Conservation (phyloP, 1,139 yeast genomes). For the Geotrichum klebahnii region DNA sequence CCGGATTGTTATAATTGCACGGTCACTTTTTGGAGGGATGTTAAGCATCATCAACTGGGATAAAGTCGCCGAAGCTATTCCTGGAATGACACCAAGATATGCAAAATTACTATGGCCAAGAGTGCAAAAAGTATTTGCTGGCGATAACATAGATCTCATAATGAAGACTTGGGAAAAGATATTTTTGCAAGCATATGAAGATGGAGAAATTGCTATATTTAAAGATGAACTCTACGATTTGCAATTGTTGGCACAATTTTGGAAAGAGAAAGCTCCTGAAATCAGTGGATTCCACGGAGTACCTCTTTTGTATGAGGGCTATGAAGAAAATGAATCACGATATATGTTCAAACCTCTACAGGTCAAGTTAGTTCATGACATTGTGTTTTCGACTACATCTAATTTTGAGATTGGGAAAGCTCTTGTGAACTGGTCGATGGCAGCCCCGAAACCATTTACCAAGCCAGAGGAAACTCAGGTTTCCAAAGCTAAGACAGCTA, state of each 20-base stretch:
- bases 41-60: conserved; percentile 54
- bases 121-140: conserved; percentile 53
- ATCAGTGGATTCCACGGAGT: conserved; percentile 32
- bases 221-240: conserved; percentile 50
- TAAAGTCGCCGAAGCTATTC: conserved; percentile 46
- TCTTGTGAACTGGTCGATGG: conserved; percentile 21
- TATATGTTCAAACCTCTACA: conserved; percentile 12
- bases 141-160: conserved; percentile 50
- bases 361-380: conserved; percentile 25
- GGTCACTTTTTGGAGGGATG: conserved; percentile 48
- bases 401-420: conserved; percentile 18
- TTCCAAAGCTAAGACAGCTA: conserved; percentile 34
- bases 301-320: conserved; percentile 39
- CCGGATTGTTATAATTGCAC: conserved; percentile 58
- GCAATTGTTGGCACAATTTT: conserved; percentile 49
- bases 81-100: conserved; percentile 37
- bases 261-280: conserved; percentile 51
- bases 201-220: conserved; percentile 44
- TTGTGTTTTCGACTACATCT: conserved; percentile 14
- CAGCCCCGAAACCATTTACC: conserved; percentile 25
- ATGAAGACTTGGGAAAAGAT: conserved; percentile 57
- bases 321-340: conserved; percentile 10
- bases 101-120: conserved; percentile 60
- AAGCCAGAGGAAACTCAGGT: conserved; percentile 31
- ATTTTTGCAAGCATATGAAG: conserved; percentile 50